These are phyloP conservation scores for Yamadazyma phyllophila DNA, from an alignment of 805 yeast species.

Conservation along the genomic window DNA sequence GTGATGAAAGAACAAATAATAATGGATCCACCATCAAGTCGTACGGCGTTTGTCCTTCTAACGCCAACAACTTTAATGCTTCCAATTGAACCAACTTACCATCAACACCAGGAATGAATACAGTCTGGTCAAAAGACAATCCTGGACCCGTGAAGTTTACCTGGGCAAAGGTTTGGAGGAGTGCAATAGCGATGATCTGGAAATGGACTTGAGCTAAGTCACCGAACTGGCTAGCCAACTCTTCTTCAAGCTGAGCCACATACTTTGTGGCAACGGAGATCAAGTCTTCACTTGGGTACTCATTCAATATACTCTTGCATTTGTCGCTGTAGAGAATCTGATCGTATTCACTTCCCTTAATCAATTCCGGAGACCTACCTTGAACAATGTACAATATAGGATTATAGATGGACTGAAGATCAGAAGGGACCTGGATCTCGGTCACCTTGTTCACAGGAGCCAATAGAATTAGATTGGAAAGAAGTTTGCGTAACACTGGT, in stretches of 20 bases:
- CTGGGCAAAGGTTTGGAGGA: constrained; percentile 69
- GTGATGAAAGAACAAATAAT: constrained; percentile 27
- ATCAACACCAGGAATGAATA: constrained; percentile 27
- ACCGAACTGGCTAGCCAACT: constrained; percentile 3
- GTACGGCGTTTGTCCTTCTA: constrained; percentile 73
- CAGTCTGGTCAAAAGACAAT: constrained; percentile 34
- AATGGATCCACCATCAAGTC: constrained; percentile 43
- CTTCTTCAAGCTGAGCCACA: constrained; percentile 8
- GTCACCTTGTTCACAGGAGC: constrained; percentile 10
- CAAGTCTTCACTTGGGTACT: constrained; percentile 24
- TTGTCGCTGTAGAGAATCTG: constrained; percentile 16
- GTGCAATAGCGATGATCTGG: constrained; percentile 52
- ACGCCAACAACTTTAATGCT: constrained; percentile 41
- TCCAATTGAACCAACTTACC: constrained; percentile 20
- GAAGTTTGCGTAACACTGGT: constrained; percentile 6
- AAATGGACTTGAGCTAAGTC: constrained; percentile 19
- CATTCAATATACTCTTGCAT: constrained; percentile 14
- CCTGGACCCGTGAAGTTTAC: constrained; percentile 83
- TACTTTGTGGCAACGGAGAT: constrained; percentile 17
- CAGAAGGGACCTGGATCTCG: not conserved
- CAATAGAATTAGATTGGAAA: constrained; percentile 13
- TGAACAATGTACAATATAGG: constrained; percentile 19
- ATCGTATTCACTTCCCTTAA: constrained; percentile 21
- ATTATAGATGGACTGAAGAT: constrained; percentile 14
- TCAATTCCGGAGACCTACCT: constrained; percentile 26